Percentiles rank a stretch among this genome's conserved stretches.
Evolutionary conservation across 805 yeast species (phyloP).

Genomic region (Cyberlindnera mycetangii): DNA sequence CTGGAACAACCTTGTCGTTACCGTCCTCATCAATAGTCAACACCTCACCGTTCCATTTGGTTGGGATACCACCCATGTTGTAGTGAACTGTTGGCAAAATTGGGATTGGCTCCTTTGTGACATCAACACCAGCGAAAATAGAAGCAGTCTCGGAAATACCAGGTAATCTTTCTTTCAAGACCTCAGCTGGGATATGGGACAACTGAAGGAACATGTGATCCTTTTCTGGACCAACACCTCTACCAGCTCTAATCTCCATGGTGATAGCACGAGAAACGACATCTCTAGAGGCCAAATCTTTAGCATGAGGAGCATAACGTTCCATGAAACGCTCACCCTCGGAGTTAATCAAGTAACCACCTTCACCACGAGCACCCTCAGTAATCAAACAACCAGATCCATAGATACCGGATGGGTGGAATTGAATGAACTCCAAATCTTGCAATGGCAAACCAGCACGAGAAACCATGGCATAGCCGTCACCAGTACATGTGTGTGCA

Average conservation of each 20-base stretch:
- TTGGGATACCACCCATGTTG: constrained; percentile 99
- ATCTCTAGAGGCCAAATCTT: constrained; percentile 97
- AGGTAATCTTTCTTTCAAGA: constrained; percentile 92
- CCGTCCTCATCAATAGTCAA: constrained; percentile 80
- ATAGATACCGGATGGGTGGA: constrained; percentile 99
- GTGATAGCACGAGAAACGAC: constrained; percentile 98
- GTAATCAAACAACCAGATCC: constrained; percentile 99
- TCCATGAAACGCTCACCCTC: constrained; percentile 99
- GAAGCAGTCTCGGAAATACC: constrained; percentile 99
- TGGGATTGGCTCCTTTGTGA: constrained; percentile 98
- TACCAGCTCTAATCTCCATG: constrained; percentile 96
- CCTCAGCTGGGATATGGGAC: constrained; percentile 89
- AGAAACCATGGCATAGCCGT: constrained; percentile 96
- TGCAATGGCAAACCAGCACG: constrained; percentile 98
- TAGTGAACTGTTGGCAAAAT: constrained; percentile 97
- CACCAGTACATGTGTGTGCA: constrained; percentile 99
- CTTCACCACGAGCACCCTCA: constrained; percentile 99
- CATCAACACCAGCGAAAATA: constrained; percentile 98
- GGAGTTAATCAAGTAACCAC: constrained; percentile 93
- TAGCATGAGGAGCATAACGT: constrained; percentile 98
- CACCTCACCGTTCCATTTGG: constrained; percentile 96
- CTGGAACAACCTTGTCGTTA: constrained; percentile 87
- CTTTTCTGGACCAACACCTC: constrained; percentile 96
- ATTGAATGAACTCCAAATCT: constrained; percentile 96
- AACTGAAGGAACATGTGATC: constrained; percentile 96